Percentiles rank a stretch among this genome's conserved stretches.
Evolutionary conservation across 805 yeast genomes (phyloP).

Genomic region (Cyberlindnera subsufficiens): DNA sequence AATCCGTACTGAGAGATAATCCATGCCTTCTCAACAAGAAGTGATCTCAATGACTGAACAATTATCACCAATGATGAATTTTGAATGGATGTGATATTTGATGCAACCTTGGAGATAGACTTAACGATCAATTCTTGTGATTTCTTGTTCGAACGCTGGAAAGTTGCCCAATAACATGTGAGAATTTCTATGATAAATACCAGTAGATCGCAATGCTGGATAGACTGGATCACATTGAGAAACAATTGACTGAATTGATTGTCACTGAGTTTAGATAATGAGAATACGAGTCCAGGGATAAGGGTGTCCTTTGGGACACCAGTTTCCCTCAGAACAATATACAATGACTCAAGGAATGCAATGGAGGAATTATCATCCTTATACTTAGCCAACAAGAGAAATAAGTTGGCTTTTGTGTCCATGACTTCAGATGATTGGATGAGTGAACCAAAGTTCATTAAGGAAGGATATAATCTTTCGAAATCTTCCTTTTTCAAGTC

Average conservation of each 20-base stretch:
- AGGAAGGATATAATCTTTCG: conserved; percentile 3
- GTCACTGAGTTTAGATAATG: conserved; percentile 6
- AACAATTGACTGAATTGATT: conserved; percentile 14
- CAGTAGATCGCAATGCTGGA: conserved; percentile 14
- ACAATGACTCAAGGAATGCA: conserved; percentile 29
- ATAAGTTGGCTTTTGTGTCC: conserved; percentile 22
- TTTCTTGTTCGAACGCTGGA: conserved; percentile 7
- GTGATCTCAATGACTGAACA: conserved; percentile 27
- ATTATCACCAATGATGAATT: background rate
- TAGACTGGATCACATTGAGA: conserved; percentile 14
- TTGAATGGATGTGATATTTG: conserved; percentile 1
- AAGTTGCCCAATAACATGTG: conserved; percentile 5
- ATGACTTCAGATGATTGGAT: conserved; percentile 6
- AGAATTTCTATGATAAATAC: conserved; percentile 18
- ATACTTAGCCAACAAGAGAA: conserved; percentile 23
- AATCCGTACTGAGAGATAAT: conserved; percentile 58
- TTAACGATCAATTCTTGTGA: conserved; percentile 7
- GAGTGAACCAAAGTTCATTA: conserved; percentile 10
- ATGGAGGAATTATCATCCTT: conserved; percentile 14
- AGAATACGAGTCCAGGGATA: conserved; percentile 17
- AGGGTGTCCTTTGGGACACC: conserved; percentile 15
- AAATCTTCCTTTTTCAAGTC: conserved; percentile 8
- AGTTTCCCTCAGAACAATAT: conserved; percentile 25
- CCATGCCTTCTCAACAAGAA: conserved; percentile 49
- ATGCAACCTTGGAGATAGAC: conserved; percentile 12